Conservation (phyloP, 2,329 filamentous ascomycete species). For the Clonostachys solani region DNA sequence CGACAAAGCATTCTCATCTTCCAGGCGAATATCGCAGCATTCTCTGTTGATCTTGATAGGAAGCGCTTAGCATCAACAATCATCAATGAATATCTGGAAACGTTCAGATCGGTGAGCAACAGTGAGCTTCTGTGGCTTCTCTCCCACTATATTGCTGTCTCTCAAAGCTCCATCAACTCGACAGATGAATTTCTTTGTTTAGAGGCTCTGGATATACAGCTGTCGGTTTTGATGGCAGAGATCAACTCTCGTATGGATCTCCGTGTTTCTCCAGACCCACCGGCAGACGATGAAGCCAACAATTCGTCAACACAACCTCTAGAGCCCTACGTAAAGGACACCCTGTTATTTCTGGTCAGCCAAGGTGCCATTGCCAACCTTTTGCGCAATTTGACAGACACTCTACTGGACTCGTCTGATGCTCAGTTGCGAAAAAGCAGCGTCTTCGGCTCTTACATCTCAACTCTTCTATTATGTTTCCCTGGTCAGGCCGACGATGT, state of each 20-base stretch:
- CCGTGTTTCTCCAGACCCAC: conserved; percentile 5
- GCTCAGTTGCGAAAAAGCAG: conserved; percentile 42
- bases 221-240: conserved; percentile 45
- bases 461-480: conserved; percentile 83
- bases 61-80: conserved; percentile 36
- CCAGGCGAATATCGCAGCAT: conserved; percentile 26
- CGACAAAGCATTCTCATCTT: conserved; percentile 30
- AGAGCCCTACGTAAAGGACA: conserved; percentile 55
- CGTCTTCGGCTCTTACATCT: conserved; percentile 77
- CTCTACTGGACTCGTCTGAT: conserved; percentile 18
- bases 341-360: conserved; percentile 69
- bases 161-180: conserved; percentile 27
- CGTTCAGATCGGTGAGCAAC: conserved; percentile 11
- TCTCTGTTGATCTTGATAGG: conserved; percentile 31
- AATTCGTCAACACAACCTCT: conserved; percentile 21
- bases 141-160: conserved; percentile 61
- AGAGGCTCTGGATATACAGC: conserved; percentile 46
- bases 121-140: conserved; percentile 58
- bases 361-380: conserved; percentile 63
- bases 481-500: conserved; percentile 80
- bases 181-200: conserved; percentile 36
- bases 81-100: conserved; percentile 18
- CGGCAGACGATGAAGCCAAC: conserved; percentile 7
- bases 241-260: conserved; percentile 40
- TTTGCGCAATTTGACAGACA: conserved; percentile 24